A percentile compares a stretch with the other conserved stretches of the same genome.
Evolutionary conservation across 495 filamentous ascomycete species (phyloP).

Genomic region (Endocarpon pusillum): DNA sequence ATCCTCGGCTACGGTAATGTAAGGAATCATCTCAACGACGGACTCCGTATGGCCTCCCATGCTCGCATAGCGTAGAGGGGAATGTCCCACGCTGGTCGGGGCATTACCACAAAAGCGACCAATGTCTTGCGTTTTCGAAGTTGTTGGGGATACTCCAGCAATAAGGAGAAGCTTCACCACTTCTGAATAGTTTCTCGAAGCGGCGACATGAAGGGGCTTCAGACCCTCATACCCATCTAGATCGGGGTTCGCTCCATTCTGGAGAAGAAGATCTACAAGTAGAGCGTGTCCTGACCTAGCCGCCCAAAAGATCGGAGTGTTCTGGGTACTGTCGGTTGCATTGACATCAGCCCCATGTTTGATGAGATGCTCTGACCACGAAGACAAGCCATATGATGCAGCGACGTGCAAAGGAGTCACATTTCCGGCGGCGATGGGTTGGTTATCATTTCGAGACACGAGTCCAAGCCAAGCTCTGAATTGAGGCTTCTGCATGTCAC

Average conservation of each 20-base stretch:
- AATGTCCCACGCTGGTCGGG: constrained; percentile 5
- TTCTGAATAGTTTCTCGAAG: constrained; percentile 8
- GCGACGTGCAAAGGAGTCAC: constrained; percentile 10
- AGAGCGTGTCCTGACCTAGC: constrained; percentile 10
- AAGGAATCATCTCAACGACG: constrained; percentile 9
- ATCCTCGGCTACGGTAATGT: constrained; percentile 2
- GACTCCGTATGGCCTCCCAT: constrained; percentile 5
- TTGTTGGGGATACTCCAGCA: constrained; percentile 16
- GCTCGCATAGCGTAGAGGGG: constrained; percentile 12
- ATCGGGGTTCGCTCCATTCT: constrained; percentile 11
- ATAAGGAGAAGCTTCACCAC: constrained; percentile 12
- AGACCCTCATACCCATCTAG: constrained; percentile 7
- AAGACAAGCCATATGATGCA: constrained; percentile 7
- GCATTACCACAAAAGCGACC: constrained; percentile 10
- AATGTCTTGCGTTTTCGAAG: constrained; percentile 12
- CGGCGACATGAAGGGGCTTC: constrained; percentile 17
- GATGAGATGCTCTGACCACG: constrained; percentile 8
- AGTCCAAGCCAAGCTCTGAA: not conserved
- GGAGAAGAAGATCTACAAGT: constrained; percentile 11
- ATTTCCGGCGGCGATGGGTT: not conserved
- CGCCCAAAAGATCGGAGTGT: constrained; percentile 16
- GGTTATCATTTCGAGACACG: not conserved
- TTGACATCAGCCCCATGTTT: constrained; percentile 6
- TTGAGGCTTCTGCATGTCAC: too few species aligned
- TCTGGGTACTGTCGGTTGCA: constrained; percentile 1